Evolutionary conservation across 2,329 filamentous ascomycete species (phyloP), one percentile per base, ranked within the genome.

Genomic region (Fonsecaea nubica): DNA sequence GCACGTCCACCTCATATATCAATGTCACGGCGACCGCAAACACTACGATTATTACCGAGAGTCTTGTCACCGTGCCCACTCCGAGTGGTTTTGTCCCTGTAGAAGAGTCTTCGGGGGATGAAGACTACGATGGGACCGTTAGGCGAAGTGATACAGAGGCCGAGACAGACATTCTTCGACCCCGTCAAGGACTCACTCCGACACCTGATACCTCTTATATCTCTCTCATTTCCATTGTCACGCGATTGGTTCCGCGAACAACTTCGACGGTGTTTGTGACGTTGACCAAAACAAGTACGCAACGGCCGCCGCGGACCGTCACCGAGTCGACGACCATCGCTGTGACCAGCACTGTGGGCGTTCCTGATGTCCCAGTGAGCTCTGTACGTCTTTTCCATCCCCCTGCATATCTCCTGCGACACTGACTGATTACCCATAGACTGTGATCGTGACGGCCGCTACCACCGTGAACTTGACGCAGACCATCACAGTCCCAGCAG

Each of bases 211-310:
- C 58, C 3, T 38, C 32, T 7, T 61, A 53, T 32, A 42, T 42
- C 45, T 61, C 58, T 30, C 15, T 61, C 58, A 21, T 61, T 33
- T 61, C 58, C 21, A 30, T 53, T 33, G 50, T 53, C 33, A 54
- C 58, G 2, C 58, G 58, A 4, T 18, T 61, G 5, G 48, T n/a
- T 13, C 58, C 58, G 1, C 30, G 10, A 45, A 61, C 58, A 1
- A 61, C 58, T 25, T 53, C 48, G 8, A 61, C 58, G 9, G 10
- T 54, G 15, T 30, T 42, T 15, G 36, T 54, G 13, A 61, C 58
- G 18, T 25, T 25, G 18, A 61, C 58, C 3, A 54, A 38, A 21
- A 61, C 58, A 10, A 61, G 58, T n/a, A 61, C 45, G 15, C 30
- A 30, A 12, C 33, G 35, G 12, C 58, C 58, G 12, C 45, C 58